phyloP scores from a whole-genome alignment of 768 basidiomycete genomes.

The Amanita jacksonii region DNA sequence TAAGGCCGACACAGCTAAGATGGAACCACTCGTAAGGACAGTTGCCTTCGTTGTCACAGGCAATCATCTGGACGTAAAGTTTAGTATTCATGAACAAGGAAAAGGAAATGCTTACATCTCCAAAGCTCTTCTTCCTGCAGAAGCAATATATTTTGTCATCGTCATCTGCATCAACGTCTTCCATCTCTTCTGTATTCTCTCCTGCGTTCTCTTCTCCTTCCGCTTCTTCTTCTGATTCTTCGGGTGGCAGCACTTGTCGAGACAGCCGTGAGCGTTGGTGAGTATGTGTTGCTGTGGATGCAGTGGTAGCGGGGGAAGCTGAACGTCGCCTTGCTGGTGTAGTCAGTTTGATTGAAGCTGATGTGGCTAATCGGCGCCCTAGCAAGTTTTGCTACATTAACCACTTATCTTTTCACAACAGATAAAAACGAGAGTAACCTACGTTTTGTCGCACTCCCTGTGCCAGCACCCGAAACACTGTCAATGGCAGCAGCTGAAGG shows the following conservation, averaged over 20 bases:
- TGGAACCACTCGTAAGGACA: conserved; percentile 72
- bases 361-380: conserved; percentile 33
- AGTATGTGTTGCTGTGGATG: conserved; percentile 21
- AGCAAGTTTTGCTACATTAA: conserved; percentile 2
- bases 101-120: conserved; percentile 29
- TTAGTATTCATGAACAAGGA: background rate
- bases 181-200: conserved; percentile 12
- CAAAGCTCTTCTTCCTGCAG: conserved; percentile 41
- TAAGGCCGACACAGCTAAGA: conserved; percentile 49
- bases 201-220: conserved; percentile 17
- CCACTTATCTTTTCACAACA: too few relatives aligned
- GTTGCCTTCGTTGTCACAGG: conserved; percentile 54
- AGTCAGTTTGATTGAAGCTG: conserved; percentile 33
- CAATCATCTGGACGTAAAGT: conserved; percentile 46
- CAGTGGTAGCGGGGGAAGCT: conserved; percentile 30
- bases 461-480: conserved; percentile 13
- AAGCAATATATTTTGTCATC: conserved; percentile 42
- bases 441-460: conserved; percentile 32
- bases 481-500: conserved; percentile 18
- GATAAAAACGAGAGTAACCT: conserved; percentile 9
- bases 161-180: conserved; percentile 40
- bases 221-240: conserved; percentile 32
- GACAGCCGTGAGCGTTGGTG: conserved; percentile 39
- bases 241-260: conserved; percentile 31
- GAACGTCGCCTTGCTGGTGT: conserved; percentile 27